phyloP scores from a whole-genome alignment of 176 grass and related monocot species.

The Carex cristatella region DNA sequence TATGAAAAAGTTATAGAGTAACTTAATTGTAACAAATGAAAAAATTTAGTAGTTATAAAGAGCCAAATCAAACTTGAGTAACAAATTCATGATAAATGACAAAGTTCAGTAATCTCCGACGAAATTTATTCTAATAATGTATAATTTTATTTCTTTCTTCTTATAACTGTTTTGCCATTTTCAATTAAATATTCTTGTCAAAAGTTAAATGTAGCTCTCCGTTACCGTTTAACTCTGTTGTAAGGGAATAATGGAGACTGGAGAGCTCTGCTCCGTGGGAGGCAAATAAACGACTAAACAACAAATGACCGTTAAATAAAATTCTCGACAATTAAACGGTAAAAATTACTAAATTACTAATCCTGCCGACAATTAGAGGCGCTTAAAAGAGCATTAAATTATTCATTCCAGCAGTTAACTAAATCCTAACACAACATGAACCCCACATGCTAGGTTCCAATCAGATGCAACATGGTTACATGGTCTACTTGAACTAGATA shows the following conservation, averaged over 20 bases:
- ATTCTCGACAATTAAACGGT: neutral
- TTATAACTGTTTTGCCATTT: neutral
- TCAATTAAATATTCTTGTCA: no score
- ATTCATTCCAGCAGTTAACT: neutral
- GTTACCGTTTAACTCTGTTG: neutral
- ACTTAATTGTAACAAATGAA: no score
- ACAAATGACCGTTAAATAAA: neutral
- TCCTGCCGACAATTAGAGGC: neutral
- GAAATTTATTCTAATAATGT: no score
- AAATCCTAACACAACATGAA: neutral
- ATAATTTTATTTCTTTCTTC: neutral
- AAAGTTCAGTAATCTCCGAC: no score
- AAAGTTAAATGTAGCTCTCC: neutral
- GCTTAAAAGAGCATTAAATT: neutral
- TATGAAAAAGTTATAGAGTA: no score
- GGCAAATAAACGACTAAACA: neutral
- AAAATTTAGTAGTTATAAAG: no score
- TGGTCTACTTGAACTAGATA: conserved; percentile 5
- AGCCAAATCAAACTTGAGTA: no score
- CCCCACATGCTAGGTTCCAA: conserved; percentile 12
- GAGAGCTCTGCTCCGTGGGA: neutral
- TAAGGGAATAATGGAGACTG: neutral
- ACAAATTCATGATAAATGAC: no score
- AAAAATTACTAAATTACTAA: neutral
- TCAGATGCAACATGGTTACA: conserved; percentile 19